Evolutionary conservation across 495 filamentous ascomycete species (phyloP).

Genomic region (Xylaria acuta): DNA sequence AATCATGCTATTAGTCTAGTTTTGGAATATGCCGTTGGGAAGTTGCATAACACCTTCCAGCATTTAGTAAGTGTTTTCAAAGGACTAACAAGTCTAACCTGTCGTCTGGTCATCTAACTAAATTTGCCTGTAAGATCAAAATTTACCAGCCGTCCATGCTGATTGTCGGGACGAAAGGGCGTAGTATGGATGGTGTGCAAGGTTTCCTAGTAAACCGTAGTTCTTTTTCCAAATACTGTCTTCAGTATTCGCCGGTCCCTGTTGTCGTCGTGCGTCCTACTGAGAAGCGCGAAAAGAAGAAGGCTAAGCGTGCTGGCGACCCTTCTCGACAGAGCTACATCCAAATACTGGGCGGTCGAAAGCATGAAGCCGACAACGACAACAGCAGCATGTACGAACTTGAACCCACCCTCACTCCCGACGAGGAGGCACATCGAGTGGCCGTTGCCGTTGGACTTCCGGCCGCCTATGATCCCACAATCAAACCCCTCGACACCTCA

Average conservation of each 20-base stretch:
- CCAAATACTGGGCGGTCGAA: constrained; percentile 75
- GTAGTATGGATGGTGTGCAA: constrained; percentile 86
- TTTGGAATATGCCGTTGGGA: constrained; percentile 89
- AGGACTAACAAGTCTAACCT: not conserved
- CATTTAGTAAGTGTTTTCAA: constrained; percentile 71
- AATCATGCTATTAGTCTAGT: constrained; percentile 88
- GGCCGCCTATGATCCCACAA: constrained; percentile 59
- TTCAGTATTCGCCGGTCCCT: constrained; percentile 95
- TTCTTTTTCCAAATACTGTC: constrained; percentile 94
- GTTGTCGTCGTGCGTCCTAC: constrained; percentile 94
- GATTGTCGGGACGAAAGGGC: constrained; percentile 91
- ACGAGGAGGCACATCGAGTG: constrained; percentile 74
- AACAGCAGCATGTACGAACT: constrained; percentile 54
- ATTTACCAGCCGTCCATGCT: constrained; percentile 94
- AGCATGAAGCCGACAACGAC: constrained; percentile 61
- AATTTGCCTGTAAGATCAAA: constrained; percentile 67
- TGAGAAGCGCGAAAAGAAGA: constrained; percentile 90
- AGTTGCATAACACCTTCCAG: constrained; percentile 91
- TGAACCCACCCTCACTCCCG: constrained; percentile 51
- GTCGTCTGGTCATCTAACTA: constrained; percentile 18
- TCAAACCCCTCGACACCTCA: constrained; percentile 56
- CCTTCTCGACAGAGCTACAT: constrained; percentile 80
- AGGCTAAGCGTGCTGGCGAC: constrained; percentile 82
- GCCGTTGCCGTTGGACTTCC: constrained; percentile 73
- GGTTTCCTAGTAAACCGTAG: constrained; percentile 80